A percentile compares a stretch with the other conserved stretches of the same genome.
Evolutionary conservation across 176 grass and related monocot species (phyloP).

Genomic region (Eragrostis curvula): DNA sequence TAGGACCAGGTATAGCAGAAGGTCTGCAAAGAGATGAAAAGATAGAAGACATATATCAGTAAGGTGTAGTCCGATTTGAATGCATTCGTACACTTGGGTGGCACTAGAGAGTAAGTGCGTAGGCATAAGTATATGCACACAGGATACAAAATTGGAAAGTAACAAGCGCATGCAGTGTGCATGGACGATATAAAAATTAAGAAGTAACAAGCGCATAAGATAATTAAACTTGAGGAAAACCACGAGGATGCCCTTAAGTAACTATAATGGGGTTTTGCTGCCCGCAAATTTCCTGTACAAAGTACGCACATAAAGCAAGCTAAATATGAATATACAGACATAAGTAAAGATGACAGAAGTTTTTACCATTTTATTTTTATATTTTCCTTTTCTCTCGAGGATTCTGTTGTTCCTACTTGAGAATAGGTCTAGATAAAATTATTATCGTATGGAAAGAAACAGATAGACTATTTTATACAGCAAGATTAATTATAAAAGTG

Average conservation of each 20-base stretch:
- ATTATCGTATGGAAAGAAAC: neutral
- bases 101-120: neutral
- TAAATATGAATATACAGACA: neutral
- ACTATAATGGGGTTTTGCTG: neutral
- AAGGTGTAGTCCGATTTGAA: neutral
- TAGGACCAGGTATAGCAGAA: slow-evolving; percentile 88
- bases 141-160: slow-evolving; percentile 16
- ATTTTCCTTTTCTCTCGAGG: neutral
- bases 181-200: neutral
- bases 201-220: slow-evolving; percentile 9
- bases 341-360: neutral
- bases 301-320: neutral
- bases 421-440: neutral
- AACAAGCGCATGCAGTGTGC: neutral
- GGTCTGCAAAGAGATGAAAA: slow-evolving; percentile 50
- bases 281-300: neutral
- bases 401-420: neutral
- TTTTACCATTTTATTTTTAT: neutral
- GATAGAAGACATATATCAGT: slow-evolving; percentile 7
- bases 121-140: slow-evolving; percentile 13
- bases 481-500: neutral
- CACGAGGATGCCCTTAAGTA: neutral
- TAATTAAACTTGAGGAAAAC: neutral
- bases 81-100: neutral
- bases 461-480: slow-evolving; percentile 8